phyloP scores from a whole-genome alignment of 2,329 filamentous ascomycete genomes.

The Exophiala calicioides region DNA sequence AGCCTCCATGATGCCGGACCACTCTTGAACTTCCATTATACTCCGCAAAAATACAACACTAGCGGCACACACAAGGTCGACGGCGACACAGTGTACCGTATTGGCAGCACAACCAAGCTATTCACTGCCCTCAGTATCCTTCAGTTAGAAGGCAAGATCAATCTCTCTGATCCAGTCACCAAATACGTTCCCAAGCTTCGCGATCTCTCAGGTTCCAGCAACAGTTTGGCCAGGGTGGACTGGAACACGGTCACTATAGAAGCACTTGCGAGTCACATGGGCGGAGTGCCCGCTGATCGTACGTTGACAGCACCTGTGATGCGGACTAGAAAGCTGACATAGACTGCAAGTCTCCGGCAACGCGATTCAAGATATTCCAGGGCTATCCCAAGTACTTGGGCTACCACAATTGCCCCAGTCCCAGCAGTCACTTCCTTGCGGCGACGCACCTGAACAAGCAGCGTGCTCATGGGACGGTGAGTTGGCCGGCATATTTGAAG shows the following conservation, averaged over 20 bases:
- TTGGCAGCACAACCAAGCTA: constrained; percentile 46
- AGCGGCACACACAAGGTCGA: constrained; percentile 41
- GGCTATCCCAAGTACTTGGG: background rate
- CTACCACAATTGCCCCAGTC: constrained; percentile 2
- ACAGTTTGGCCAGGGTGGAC: background rate
- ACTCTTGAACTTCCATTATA: constrained; percentile 5
- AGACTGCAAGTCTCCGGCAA: background rate
- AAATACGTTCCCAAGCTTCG: constrained; percentile 6
- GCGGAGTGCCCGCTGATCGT: constrained; percentile 4
- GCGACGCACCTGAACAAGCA: background rate
- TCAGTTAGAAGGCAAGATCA: constrained; percentile 7
- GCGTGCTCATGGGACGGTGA: constrained; percentile 8
- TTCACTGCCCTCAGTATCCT: constrained; percentile 42
- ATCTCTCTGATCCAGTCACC: constrained; percentile 4
- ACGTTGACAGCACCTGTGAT: background rate
- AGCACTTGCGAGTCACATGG: constrained; percentile 2
- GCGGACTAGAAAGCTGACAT: background rate
- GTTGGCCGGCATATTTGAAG: too few relatives aligned
- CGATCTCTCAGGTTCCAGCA: background rate
- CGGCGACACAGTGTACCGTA: constrained; percentile 44
- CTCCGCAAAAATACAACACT: constrained; percentile 5
- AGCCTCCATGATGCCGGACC: background rate
- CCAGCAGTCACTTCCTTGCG: constrained; percentile 3
- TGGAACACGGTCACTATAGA: constrained; percentile 7
- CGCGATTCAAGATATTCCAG: background rate